A percentile compares a stretch with the other conserved stretches of the same genome.
Conservation (phyloP, 805 yeast genomes). For the Kuraishia piskuri region DNA sequence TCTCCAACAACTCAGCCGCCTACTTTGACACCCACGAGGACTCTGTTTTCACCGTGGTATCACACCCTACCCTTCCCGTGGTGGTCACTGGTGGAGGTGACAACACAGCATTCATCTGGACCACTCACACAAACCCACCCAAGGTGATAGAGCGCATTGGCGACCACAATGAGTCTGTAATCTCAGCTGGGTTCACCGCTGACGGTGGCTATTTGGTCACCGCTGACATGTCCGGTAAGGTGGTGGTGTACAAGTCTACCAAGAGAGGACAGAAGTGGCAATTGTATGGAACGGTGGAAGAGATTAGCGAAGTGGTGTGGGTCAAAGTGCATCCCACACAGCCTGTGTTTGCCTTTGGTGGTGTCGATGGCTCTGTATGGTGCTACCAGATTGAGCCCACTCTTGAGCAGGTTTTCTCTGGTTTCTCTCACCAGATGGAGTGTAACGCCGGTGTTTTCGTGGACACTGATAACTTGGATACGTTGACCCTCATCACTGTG, state of each 20-base stretch:
- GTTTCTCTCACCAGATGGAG: slow-evolving; percentile 73
- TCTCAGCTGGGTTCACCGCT: slow-evolving; percentile 72
- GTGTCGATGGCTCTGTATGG: slow-evolving; percentile 91
- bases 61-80: slow-evolving; percentile 78
- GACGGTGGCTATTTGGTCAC: slow-evolving; percentile 79
- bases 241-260: slow-evolving; percentile 61
- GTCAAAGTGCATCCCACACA: slow-evolving; percentile 70
- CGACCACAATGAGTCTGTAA: slow-evolving; percentile 85
- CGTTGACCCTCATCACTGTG: slow-evolving; percentile 58
- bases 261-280: slow-evolving; percentile 84
- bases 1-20: slow-evolving; percentile 81
- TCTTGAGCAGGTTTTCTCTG: slow-evolving; percentile 65
- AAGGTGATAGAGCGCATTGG: slow-evolving; percentile 64
- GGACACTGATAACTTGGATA: slow-evolving; percentile 46
- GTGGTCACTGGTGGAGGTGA: slow-evolving; percentile 97
- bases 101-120: slow-evolving; percentile 84
- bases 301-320: slow-evolving; percentile 88
- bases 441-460: slow-evolving; percentile 76
- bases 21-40: slow-evolving; percentile 89
- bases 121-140: slow-evolving; percentile 82
- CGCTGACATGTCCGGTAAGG: slow-evolving; percentile 91
- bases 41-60: slow-evolving; percentile 72
- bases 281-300: slow-evolving; percentile 60
- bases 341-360: slow-evolving; percentile 82
- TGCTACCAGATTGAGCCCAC: slow-evolving; percentile 67